Conservation (phyloP, 202 grass and related monocot species). For the Digitaria exilis region DNA sequence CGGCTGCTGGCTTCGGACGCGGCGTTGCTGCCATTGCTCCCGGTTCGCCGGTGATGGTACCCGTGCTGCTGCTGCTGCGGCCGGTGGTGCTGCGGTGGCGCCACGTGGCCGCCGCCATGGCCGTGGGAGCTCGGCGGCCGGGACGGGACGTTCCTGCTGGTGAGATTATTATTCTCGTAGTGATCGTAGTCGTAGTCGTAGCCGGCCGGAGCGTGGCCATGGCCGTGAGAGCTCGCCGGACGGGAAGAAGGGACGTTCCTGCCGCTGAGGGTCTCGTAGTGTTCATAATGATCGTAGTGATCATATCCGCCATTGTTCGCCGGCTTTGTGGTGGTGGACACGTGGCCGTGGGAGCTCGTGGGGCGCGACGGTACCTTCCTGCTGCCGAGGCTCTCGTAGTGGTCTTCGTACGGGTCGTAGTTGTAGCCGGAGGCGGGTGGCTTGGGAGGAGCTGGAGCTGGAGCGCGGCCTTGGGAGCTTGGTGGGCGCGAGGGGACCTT, state of each 20-base stretch:
- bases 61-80: not conserved
- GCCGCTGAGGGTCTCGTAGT: slow-evolving; percentile 53
- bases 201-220: not conserved
- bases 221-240: slow-evolving; percentile 35
- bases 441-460: not conserved
- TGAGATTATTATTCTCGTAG: slow-evolving; percentile 51
- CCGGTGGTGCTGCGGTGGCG: not conserved
- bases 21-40: slow-evolving; percentile 45
- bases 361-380: too few species aligned
- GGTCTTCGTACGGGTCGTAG: too few species aligned
- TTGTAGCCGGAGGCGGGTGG: too few species aligned
- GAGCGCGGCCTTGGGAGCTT: slow-evolving; percentile 25
- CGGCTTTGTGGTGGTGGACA: too few species aligned
- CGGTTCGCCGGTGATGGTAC: slow-evolving; percentile 39
- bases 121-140: slow-evolving; percentile 31
- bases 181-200: slow-evolving; percentile 45
- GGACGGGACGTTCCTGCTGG: slow-evolving; percentile 23
- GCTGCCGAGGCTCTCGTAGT: too few species aligned
- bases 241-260: slow-evolving; percentile 31
- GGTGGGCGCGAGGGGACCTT: slow-evolving; percentile 34
- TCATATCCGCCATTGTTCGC: too few species aligned
- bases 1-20: slow-evolving; percentile 44
- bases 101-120: not conserved
- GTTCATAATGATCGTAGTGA: slow-evolving; percentile 56
- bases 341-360: too few species aligned